Conservation (phyloP, 768 basidiomycete species). For the Rhodocollybia butyracea region DNA sequence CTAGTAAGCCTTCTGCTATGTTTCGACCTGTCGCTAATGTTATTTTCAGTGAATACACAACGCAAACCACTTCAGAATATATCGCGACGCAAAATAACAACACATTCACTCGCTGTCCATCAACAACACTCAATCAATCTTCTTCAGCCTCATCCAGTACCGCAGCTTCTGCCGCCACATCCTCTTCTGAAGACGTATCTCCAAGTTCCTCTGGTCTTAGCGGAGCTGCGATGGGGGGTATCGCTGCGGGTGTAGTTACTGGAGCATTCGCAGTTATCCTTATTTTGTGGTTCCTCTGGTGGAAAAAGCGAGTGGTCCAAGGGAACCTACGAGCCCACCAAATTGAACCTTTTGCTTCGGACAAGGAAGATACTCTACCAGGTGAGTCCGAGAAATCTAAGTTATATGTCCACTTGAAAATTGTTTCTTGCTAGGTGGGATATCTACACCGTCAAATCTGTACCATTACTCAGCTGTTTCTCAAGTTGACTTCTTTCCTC, state of each 20-base stretch:
- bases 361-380: not conserved
- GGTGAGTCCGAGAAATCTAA: not conserved
- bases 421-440: not conserved
- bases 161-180: not conserved
- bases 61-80: slow-evolving; percentile 14
- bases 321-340: not conserved
- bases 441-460: not conserved
- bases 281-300: slow-evolving; percentile 7
- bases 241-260: slow-evolving; percentile 13
- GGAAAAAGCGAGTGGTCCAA: slow-evolving; percentile 4
- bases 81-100: slow-evolving; percentile 21
- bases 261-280: not conserved
- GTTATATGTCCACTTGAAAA: not conserved
- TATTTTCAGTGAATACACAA: slow-evolving; percentile 17
- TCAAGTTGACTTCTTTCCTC: not conserved
- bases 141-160: not conserved
- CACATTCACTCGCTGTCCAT: slow-evolving; percentile 23
- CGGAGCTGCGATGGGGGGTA: slow-evolving; percentile 13
- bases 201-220: not conserved
- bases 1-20: not conserved
- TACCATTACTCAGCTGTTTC: not conserved
- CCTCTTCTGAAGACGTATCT: not conserved
- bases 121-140: slow-evolving; percentile 4
- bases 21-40: not conserved
- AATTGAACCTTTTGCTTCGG: slow-evolving; percentile 2